Percentiles rank a stretch among this genome's conserved stretches.
Conservation (phyloP, 2,329 filamentous ascomycete species). For the Hypoxylon sp. region DNA sequence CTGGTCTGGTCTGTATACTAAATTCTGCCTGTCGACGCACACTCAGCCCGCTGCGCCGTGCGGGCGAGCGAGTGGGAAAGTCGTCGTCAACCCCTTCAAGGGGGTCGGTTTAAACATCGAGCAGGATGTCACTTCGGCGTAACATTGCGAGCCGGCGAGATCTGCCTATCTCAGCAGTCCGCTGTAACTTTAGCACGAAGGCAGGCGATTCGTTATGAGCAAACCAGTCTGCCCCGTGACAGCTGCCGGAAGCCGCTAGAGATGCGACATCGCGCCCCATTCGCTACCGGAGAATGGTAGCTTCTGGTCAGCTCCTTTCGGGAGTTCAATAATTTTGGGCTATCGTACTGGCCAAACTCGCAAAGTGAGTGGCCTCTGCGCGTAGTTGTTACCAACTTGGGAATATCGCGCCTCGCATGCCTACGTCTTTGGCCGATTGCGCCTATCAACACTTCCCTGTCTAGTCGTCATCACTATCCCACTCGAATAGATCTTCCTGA, state of each 20-base stretch:
- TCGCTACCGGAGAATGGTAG: slow-evolving; percentile 40
- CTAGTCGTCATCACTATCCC: slow-evolving; percentile 60
- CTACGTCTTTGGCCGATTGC: slow-evolving; percentile 36
- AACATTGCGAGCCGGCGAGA: slow-evolving; percentile 44
- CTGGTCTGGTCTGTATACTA: background rate
- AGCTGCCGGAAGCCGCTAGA: slow-evolving; percentile 50
- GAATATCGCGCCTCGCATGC: slow-evolving; percentile 46
- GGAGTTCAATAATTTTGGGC: slow-evolving; percentile 47
- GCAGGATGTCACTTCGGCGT: slow-evolving; percentile 41
- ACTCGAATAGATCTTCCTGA: slow-evolving; percentile 63
- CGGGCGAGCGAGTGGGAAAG: background rate
- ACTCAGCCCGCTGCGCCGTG: slow-evolving; percentile 36
- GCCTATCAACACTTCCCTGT: slow-evolving; percentile 38
- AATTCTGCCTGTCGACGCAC: slow-evolving; percentile 24
- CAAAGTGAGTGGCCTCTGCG: slow-evolving; percentile 33
- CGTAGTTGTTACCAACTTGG: slow-evolving; percentile 45
- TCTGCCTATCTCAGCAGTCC: slow-evolving; percentile 46
- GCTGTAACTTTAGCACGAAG: slow-evolving; percentile 41
- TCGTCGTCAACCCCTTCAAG: slow-evolving; percentile 34
- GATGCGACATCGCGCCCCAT: slow-evolving; percentile 46
- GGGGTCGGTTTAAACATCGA: slow-evolving; percentile 42
- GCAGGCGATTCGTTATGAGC: slow-evolving; percentile 41
- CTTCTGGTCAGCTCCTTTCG: slow-evolving; percentile 45
- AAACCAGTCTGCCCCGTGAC: slow-evolving; percentile 43
- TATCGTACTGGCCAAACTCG: slow-evolving; percentile 39